Base-by-base conservation (phyloP, 2,329 filamentous ascomycete genomes). In the Passalora sequoiae region DNA sequence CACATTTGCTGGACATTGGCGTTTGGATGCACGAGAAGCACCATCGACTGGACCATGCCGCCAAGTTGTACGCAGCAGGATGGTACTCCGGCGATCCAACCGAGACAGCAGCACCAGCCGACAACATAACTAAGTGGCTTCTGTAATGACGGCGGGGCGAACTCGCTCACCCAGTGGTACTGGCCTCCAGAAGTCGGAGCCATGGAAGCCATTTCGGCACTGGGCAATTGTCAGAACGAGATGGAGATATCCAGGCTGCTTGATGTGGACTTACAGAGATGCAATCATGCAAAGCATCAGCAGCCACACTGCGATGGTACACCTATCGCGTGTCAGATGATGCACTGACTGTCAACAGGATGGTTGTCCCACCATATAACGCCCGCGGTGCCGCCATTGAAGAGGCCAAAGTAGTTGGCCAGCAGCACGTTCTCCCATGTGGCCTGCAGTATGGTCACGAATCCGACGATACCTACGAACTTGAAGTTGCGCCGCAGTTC, bases 361-460 rank as follows among this genome's bases (percentile, higher is more conserved):
- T 13, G 9, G 13, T 30, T 12, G 20, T 12, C 1, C 10, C 24
- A 36, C 33, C 33, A 36, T 36, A 36, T 40, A 13, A 32, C 28
- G 6, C 58, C 58, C n/a, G 41, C 58, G 12, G 49, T 57, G 8
- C 58, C 58, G 22, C 58, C 58, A 40, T 62, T 62, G 47, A 51
- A 54, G 20, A 61, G 50, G 22, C 59, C 58, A 33, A 57, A 55
- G 46, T 46, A 59, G 32, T 52, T 61, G 21, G 60, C 45, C n/a
- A 66, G 62, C 4, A 74, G 56, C 2, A 68, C 62, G 27, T 69
- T 66, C 56, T 78, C 76, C 76, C 75, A 79, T 0, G 75, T 76
- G 37, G 71, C 69, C 53, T 76, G 69, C 25, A 75, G 65, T 16
- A 74, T 71, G 48, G 71, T 72, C n/a, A 70, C 69, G 46, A 77